These are phyloP conservation scores for Mortierella sp. DNA, from an alignment of 371 early-diverging fungal genomes.

Conservation along the genomic window DNA sequence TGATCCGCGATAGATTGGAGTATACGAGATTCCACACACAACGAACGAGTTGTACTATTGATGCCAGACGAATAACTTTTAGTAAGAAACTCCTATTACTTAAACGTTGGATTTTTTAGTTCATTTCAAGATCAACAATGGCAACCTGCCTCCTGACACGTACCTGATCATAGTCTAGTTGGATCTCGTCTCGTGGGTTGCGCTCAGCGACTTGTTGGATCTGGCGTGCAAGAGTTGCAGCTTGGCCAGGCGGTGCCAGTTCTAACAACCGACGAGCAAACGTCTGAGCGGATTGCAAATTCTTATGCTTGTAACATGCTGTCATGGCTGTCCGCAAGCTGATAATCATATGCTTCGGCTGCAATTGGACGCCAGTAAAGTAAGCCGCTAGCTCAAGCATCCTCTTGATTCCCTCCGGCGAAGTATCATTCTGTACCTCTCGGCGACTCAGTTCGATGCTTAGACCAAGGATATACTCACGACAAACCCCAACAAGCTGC, in stretches of 20 bases:
- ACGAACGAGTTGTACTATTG: conserved; percentile 88
- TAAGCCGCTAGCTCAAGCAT: conserved; percentile 93
- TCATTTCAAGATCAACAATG: too few species aligned
- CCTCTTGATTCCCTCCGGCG: conserved; percentile 72
- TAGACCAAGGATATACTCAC: conserved; percentile 93
- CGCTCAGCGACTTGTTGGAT: conserved; percentile 84
- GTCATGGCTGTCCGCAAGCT: conserved; percentile 88
- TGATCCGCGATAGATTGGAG: conserved; percentile 91
- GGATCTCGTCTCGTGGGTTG: conserved; percentile 82
- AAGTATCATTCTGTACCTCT: conserved; percentile 61
- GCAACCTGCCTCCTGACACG: not conserved
- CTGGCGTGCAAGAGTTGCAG: conserved; percentile 88
- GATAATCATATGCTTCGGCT: conserved; percentile 88
- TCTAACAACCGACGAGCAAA: conserved; percentile 93
- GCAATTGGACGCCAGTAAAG: conserved; percentile 93
- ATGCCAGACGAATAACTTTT: too few species aligned
- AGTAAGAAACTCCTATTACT: too few species aligned
- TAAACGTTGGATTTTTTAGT: too few species aligned
- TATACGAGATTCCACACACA: conserved; percentile 82
- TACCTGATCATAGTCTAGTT: conserved; percentile 85
- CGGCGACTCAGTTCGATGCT: conserved; percentile 85
- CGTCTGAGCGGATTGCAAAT: conserved; percentile 82
- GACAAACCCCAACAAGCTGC: conserved; percentile 83
- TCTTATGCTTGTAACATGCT: conserved; percentile 82
- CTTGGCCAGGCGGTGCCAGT: conserved; percentile 79